These are phyloP conservation scores for Cryptococcus depauperatus DNA, from an alignment of 1,284 basidiomycete species.

Conservation along the genomic window DNA sequence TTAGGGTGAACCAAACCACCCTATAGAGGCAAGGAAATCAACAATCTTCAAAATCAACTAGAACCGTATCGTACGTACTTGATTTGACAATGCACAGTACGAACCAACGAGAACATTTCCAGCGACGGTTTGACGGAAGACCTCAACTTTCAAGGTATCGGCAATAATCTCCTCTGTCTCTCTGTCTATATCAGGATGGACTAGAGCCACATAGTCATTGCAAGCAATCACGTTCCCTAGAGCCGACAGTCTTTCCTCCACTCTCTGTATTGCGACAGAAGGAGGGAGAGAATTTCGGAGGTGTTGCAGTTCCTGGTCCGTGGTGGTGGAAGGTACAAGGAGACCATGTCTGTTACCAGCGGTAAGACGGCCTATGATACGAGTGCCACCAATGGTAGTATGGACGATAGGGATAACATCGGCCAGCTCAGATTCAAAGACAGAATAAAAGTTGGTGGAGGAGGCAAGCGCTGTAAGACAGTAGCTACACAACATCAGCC, in stretches of 20 bases:
- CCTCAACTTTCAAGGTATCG: conserved; percentile 97
- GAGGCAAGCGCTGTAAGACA: conserved; percentile 87
- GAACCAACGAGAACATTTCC: conserved; percentile 94
- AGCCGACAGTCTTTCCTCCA: conserved; percentile 93
- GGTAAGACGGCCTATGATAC: conserved; percentile 87
- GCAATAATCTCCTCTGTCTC: conserved; percentile 99
- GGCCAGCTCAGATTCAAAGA: conserved; percentile 87
- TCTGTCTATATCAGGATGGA: conserved; percentile 94
- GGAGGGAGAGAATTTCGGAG: conserved; percentile 94
- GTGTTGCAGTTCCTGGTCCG: conserved; percentile 97
- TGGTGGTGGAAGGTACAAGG: conserved; percentile 89
- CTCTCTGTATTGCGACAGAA: conserved; percentile 80
- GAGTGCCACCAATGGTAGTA: conserved; percentile 89
- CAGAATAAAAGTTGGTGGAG: conserved; percentile 96
- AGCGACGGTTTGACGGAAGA: conserved; percentile 95
- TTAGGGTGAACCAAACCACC: conserved; percentile 96
- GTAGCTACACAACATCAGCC: conserved; percentile 52
- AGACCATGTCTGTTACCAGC: conserved; percentile 95
- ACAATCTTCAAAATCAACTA: neutral
- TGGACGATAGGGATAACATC: conserved; percentile 95
- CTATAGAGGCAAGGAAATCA: no score
- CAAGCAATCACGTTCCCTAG: conserved; percentile 97
- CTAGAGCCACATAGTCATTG: conserved; percentile 94
- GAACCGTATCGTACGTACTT: no score
- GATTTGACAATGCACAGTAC: conserved; percentile 87